Evolutionary conservation across 495 filamentous ascomycete species (phyloP).

Genomic region (Aspergillus panamensis): DNA sequence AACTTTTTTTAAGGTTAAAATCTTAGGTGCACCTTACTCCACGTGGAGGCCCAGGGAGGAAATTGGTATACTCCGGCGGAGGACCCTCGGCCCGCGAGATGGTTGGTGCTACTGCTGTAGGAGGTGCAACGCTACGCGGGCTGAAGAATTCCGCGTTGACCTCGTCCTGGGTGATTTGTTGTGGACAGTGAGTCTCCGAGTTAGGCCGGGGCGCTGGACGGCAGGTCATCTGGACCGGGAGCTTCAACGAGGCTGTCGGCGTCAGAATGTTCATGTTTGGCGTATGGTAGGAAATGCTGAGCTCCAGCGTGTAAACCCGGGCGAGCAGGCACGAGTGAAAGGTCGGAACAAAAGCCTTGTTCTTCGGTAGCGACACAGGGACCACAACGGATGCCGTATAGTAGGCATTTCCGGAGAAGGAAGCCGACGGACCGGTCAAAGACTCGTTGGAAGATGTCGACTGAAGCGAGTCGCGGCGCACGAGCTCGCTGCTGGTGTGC

Average conservation of each 20-base stretch:
- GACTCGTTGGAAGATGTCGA: slow-evolving; percentile 32
- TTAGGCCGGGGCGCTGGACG: slow-evolving; percentile 10
- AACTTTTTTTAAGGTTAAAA: slow-evolving; percentile 2
- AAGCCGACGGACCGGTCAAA: slow-evolving; percentile 40
- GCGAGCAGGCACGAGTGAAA: slow-evolving; percentile 86
- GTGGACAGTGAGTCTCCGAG: slow-evolving; percentile 10
- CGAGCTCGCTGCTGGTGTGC: slow-evolving; percentile 31
- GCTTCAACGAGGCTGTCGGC: slow-evolving; percentile 57
- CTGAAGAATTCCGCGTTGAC: slow-evolving; percentile 39
- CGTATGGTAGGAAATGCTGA: slow-evolving; percentile 60
- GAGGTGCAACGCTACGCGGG: slow-evolving; percentile 32
- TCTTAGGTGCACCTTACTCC: slow-evolving; percentile 1
- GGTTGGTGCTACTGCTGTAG: neutral
- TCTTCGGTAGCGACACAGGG: slow-evolving; percentile 68
- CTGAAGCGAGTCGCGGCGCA: slow-evolving; percentile 61
- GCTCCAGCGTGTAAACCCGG: slow-evolving; percentile 71
- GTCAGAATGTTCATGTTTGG: slow-evolving; percentile 51
- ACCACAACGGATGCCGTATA: slow-evolving; percentile 69
- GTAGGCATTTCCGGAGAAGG: slow-evolving; percentile 42
- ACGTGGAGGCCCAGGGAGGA: neutral
- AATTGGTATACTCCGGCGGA: slow-evolving; percentile 17
- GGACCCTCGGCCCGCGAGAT: neutral
- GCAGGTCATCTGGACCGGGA: slow-evolving; percentile 73
- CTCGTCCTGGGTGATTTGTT: slow-evolving; percentile 35
- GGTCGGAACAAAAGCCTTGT: slow-evolving; percentile 74